Evolutionary conservation across 1,139 yeast genomes (phyloP).

Genomic region (Debaryomycetaceae sp.): DNA sequence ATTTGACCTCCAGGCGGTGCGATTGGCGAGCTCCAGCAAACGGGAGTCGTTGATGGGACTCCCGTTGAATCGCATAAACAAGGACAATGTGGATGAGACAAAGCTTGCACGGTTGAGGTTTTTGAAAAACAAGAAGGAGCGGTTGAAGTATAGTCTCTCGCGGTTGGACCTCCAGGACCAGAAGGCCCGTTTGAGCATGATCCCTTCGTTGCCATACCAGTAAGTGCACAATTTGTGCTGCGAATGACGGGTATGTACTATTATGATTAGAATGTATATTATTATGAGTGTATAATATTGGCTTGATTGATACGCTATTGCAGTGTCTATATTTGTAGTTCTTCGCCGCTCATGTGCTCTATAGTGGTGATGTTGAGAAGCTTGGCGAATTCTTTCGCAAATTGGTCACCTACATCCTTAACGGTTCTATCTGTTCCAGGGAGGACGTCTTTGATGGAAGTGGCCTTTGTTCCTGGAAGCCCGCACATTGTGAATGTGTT

Average conservation of each 20-base stretch:
- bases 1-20: slow-evolving; percentile 30
- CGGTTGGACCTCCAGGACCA: slow-evolving; percentile 19
- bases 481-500: slow-evolving; percentile 85
- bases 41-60: slow-evolving; percentile 9
- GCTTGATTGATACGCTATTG: not conserved
- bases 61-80: slow-evolving; percentile 7
- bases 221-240: too few species aligned
- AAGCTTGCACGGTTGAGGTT: slow-evolving; percentile 30
- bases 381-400: slow-evolving; percentile 52
- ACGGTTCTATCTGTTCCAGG: slow-evolving; percentile 23
- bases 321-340: slow-evolving; percentile 8
- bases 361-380: slow-evolving; percentile 43
- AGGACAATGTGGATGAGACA: slow-evolving; percentile 17
- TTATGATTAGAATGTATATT: not conserved
- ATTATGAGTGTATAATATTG: not conserved
- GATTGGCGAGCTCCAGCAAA: slow-evolving; percentile 25
- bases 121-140: slow-evolving; percentile 34
- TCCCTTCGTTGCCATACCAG: slow-evolving; percentile 15
- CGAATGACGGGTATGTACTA: not conserved
- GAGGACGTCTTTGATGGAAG: slow-evolving; percentile 27
- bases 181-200: slow-evolving; percentile 16
- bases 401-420: slow-evolving; percentile 46
- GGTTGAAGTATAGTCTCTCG: slow-evolving; percentile 34
- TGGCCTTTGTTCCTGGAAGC: slow-evolving; percentile 51
- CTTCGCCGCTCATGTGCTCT: slow-evolving; percentile 40